A percentile compares a stretch with the other conserved stretches of the same genome.
These are phyloP conservation scores for Plenodomus tracheiphilus DNA, from an alignment of 2,329 filamentous ascomycete genomes.

Conservation along the genomic window DNA sequence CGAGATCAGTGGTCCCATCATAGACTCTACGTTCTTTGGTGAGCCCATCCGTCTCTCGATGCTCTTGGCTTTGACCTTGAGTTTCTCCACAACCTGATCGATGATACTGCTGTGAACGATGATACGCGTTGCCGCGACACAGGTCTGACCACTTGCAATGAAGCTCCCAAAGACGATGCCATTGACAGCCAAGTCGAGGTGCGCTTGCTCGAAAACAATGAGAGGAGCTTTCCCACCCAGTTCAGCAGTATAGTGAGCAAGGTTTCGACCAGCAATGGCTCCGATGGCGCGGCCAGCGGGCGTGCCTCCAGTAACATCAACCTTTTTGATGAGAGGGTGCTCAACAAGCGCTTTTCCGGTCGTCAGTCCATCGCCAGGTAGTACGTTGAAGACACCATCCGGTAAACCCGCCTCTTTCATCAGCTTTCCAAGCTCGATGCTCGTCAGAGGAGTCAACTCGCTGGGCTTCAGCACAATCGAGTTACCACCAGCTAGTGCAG, in stretches of 20 bases:
- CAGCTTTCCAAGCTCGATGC: slow-evolving; percentile 41
- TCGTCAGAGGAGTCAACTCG: slow-evolving; percentile 44
- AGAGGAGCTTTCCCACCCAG: slow-evolving; percentile 45
- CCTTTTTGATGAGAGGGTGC: slow-evolving; percentile 42
- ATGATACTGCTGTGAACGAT: slow-evolving; percentile 55
- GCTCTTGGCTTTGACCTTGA: slow-evolving; percentile 53
- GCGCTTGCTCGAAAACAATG: slow-evolving; percentile 42
- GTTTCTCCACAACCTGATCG: slow-evolving; percentile 42
- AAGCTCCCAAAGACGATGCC: slow-evolving; percentile 49
- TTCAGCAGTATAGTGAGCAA: slow-evolving; percentile 43
- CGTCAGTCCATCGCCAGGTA: slow-evolving; percentile 37
- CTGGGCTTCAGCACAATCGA: slow-evolving; percentile 44
- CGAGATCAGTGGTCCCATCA: slow-evolving; percentile 68
- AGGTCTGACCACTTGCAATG: slow-evolving; percentile 60
- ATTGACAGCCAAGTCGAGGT: slow-evolving; percentile 44
- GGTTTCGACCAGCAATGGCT: slow-evolving; percentile 40
- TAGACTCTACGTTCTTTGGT: slow-evolving; percentile 59
- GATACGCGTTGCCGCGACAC: slow-evolving; percentile 59
- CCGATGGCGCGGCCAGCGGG: slow-evolving; percentile 43
- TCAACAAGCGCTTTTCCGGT: slow-evolving; percentile 43
- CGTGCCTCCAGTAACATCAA: slow-evolving; percentile 46
- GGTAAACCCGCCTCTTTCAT: slow-evolving; percentile 44
- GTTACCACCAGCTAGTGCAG: slow-evolving; percentile 42
- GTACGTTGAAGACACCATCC: slow-evolving; percentile 42
- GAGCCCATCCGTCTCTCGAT: slow-evolving; percentile 60